Percentiles rank a stretch among this genome's conserved stretches.
phyloP scores from a whole-genome alignment of 129 eudicot species.

The Helianthus tuberosus region DNA sequence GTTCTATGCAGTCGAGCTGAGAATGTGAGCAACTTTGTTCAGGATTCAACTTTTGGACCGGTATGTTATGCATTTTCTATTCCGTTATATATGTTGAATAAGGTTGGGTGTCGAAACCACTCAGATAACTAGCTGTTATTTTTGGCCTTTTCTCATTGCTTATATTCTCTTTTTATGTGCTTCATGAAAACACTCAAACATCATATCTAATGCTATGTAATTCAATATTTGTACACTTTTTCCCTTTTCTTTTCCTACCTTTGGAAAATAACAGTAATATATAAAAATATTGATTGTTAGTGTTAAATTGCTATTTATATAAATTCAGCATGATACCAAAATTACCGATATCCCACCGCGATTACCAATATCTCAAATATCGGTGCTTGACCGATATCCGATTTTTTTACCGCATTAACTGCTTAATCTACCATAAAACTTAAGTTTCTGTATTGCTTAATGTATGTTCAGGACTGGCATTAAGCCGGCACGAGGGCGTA shows the following conservation, averaged over 20 bases:
- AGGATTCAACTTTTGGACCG: slow-evolving; percentile 74
- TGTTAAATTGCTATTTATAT: too few relatives aligned
- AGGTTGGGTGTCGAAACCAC: background rate
- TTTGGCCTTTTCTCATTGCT: background rate
- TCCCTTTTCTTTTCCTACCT: background rate
- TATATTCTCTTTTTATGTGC: background rate
- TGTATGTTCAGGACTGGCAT: too few relatives aligned
- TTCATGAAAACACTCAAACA: slow-evolving; percentile 4
- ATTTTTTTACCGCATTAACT: too few relatives aligned
- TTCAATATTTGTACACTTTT: background rate
- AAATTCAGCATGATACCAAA: too few relatives aligned
- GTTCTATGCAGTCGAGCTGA: slow-evolving; percentile 84
- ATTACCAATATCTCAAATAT: too few relatives aligned
- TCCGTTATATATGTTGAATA: background rate
- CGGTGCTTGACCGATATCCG: too few relatives aligned
- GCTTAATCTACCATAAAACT: too few relatives aligned
- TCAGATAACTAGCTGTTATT: background rate
- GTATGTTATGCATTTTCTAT: slow-evolving; percentile 41
- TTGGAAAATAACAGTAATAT: slow-evolving; percentile 2
- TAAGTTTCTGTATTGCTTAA: too few relatives aligned
- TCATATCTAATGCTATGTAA: background rate
- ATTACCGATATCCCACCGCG: too few relatives aligned
- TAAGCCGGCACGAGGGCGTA: too few relatives aligned
- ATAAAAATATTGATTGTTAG: background rate
- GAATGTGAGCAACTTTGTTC: slow-evolving; percentile 83